Percentiles rank a stretch among this genome's conserved stretches.
phyloP scores from a whole-genome alignment of 148 eudicot species.

The Rhododendron griersonianum region DNA sequence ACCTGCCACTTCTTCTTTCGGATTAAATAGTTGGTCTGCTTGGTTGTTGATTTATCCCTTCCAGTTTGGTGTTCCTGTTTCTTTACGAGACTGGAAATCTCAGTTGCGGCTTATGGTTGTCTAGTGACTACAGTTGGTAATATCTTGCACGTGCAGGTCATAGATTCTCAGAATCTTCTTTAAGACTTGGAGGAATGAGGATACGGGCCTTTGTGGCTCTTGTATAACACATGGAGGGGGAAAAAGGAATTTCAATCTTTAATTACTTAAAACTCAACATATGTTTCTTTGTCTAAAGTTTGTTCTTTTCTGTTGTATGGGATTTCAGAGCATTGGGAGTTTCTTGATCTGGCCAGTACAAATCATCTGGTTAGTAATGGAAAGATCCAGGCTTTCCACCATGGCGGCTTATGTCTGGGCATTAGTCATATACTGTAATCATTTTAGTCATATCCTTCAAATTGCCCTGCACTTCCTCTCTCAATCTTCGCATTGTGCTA shows the following conservation, averaged over 20 bases:
- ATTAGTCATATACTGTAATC: too few species aligned
- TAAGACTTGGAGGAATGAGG: not conserved
- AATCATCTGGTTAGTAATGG: not conserved
- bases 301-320: not conserved
- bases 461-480: not conserved
- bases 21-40: not conserved
- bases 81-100: not conserved
- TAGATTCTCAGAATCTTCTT: not conserved
- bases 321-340: not conserved
- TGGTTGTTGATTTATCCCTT: not conserved
- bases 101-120: not conserved
- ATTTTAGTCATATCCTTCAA: not conserved
- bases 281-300: too few species aligned
- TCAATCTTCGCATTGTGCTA: not conserved
- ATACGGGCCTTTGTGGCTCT: not conserved
- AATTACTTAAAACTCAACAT: not conserved
- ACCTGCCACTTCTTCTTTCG: not conserved
- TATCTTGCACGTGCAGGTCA: not conserved
- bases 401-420: not conserved
- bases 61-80: not conserved
- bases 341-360: not conserved
- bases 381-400: not conserved
- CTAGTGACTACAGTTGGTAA: not conserved
- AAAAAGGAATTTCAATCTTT: not conserved
- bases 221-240: not conserved